These are phyloP conservation scores for Zygotorulaspora florentina DNA, from an alignment of 805 yeast genomes.

Conservation along the genomic window DNA sequence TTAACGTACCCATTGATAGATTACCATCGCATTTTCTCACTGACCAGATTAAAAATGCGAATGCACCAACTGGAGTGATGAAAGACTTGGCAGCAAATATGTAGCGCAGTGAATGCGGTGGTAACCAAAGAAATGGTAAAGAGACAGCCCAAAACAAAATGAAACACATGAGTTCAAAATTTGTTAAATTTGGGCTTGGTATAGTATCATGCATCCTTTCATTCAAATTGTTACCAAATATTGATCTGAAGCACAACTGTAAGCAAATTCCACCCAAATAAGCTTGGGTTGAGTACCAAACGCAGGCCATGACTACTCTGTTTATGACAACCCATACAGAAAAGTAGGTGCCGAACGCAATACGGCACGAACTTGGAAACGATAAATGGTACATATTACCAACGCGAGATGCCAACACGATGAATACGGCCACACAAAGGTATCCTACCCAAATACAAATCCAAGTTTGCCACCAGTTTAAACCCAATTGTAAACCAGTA, in stretches of 20 bases:
- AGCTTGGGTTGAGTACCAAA: constrained; percentile 87
- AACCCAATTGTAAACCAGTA: constrained; percentile 73
- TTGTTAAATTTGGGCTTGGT: constrained; percentile 54
- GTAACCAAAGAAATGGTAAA: constrained; percentile 77
- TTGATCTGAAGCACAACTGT: constrained; percentile 68
- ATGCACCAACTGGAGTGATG: constrained; percentile 77
- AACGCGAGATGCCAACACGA: constrained; percentile 65
- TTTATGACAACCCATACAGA: constrained; percentile 84
- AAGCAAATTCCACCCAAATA: constrained; percentile 87
- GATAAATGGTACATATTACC: constrained; percentile 81
- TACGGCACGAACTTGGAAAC: constrained; percentile 78
- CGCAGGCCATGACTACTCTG: constrained; percentile 81
- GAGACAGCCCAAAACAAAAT: constrained; percentile 79
- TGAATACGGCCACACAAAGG: constrained; percentile 62
- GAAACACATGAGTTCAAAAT: constrained; percentile 69
- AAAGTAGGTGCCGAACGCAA: constrained; percentile 85
- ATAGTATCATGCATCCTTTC: constrained; percentile 61
- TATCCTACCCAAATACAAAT: constrained; percentile 86
- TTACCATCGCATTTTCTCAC: constrained; percentile 71
- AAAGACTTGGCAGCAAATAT: constrained; percentile 78
- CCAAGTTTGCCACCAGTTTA: constrained; percentile 94
- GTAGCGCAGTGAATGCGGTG: constrained; percentile 79
- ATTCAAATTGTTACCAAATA: constrained; percentile 66
- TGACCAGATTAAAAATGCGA: constrained; percentile 83
- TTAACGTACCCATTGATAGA: constrained; percentile 28